Evolutionary conservation across 2,329 filamentous ascomycete species (phyloP).

Genomic region (Trichophaea hybrida): DNA sequence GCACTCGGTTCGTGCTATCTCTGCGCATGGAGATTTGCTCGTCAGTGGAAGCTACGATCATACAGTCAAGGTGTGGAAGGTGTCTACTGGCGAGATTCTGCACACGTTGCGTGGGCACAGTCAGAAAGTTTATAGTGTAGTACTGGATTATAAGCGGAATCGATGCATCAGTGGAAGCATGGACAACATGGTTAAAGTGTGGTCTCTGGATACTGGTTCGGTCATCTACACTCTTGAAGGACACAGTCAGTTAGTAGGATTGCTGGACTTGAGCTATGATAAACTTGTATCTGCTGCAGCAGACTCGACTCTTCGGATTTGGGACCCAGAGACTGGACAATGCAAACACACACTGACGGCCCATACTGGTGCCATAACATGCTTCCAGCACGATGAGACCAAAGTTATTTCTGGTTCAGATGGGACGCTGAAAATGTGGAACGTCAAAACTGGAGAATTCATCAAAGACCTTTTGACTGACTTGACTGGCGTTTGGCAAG

Average conservation of each 20-base stretch:
- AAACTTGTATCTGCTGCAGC: slow-evolving; percentile 88
- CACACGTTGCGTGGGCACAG: slow-evolving; percentile 75
- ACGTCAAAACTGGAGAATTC: slow-evolving; percentile 80
- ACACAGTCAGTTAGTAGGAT: slow-evolving; percentile 78
- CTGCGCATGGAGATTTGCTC: slow-evolving; percentile 86
- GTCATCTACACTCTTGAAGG: slow-evolving; percentile 85
- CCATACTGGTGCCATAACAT: slow-evolving; percentile 94
- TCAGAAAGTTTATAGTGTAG: slow-evolving; percentile 94
- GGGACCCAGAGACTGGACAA: slow-evolving; percentile 85
- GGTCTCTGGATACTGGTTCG: slow-evolving; percentile 76
- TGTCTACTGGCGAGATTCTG: slow-evolving; percentile 79
- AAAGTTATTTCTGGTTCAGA: slow-evolving; percentile 96
- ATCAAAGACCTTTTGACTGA: slow-evolving; percentile 86
- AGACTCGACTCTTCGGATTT: slow-evolving; percentile 87
- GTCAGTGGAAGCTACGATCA: slow-evolving; percentile 95
- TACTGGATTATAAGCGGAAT: slow-evolving; percentile 78
- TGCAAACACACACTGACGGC: slow-evolving; percentile 83
- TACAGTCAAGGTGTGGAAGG: slow-evolving; percentile 90
- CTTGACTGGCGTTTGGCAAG: slow-evolving; percentile 95
- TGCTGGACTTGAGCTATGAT: slow-evolving; percentile 78
- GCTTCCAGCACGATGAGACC: slow-evolving; percentile 91
- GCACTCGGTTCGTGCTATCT: slow-evolving; percentile 91
- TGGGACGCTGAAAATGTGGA: slow-evolving; percentile 96
- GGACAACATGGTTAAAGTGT: slow-evolving; percentile 96
- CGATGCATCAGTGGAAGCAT: slow-evolving; percentile 96